These are phyloP conservation scores for Neurospora hispaniola DNA, from an alignment of 495 filamentous ascomycete genomes.

Conservation along the genomic window DNA sequence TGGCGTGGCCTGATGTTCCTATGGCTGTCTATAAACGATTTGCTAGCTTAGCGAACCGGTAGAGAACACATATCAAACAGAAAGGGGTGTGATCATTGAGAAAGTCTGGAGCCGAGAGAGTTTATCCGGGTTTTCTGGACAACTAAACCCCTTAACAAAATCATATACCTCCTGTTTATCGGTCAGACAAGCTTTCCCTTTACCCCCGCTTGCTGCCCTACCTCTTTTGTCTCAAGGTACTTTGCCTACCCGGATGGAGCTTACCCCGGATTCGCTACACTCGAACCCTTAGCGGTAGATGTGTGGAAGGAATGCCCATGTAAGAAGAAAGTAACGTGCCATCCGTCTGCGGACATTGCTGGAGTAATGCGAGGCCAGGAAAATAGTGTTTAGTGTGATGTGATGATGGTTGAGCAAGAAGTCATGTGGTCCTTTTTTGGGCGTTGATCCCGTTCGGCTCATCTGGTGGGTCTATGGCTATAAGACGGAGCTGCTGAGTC, in stretches of 20 bases:
- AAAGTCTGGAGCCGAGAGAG: background rate
- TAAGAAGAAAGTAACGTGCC: background rate
- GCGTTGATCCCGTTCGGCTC: background rate
- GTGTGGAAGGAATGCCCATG: background rate
- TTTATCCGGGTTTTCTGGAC: background rate
- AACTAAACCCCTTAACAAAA: background rate
- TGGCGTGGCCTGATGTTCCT: background rate
- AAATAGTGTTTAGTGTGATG: background rate
- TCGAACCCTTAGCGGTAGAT: background rate
- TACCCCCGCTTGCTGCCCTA: background rate
- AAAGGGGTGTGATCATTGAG: background rate
- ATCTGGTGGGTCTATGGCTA: background rate
- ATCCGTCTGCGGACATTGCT: background rate
- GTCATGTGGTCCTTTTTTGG: background rate
- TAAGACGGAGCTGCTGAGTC: background rate
- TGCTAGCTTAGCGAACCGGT: background rate
- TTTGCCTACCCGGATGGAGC: background rate
- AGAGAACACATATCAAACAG: background rate
- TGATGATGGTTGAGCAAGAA: background rate
- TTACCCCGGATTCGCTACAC: background rate
- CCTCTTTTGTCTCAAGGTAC: background rate
- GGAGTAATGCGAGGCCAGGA: background rate
- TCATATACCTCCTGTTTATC: background rate
- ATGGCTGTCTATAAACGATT: background rate
- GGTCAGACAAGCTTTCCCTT: background rate